Conservation (phyloP, 306 rosid genomes). For the Cucumis cinereus region DNA sequence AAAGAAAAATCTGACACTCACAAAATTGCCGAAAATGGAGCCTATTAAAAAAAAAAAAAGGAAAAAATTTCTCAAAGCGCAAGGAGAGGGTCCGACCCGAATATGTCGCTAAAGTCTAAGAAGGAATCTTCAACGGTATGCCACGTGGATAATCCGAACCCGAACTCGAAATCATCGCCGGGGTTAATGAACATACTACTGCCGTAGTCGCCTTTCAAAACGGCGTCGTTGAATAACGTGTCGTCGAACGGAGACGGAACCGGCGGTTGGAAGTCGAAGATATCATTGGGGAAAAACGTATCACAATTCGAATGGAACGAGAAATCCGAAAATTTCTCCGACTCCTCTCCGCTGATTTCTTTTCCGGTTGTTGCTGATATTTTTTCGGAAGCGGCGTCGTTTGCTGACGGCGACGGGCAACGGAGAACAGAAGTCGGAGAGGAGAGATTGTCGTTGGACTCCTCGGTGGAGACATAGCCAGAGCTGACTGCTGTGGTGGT, state of each 20-base stretch:
- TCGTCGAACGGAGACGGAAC: conserved; percentile 22
- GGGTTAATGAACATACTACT: conserved; percentile 16
- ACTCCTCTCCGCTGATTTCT: conserved; percentile 12
- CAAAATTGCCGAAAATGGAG: neutral
- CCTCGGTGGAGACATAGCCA: conserved; percentile 33
- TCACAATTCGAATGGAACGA: conserved; percentile 22
- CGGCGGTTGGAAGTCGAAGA: conserved; percentile 38
- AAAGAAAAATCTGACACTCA: neutral
- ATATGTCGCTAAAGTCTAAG: conserved; percentile 74
- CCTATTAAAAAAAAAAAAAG: neutral
- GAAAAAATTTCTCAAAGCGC: conserved; percentile 27
- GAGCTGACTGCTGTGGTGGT: neutral
- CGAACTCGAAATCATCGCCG: conserved; percentile 31
- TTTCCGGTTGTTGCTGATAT: neutral
- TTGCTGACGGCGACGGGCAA: conserved; percentile 21
- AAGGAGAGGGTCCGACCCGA: conserved; percentile 46
- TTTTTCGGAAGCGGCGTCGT: conserved; percentile 38
- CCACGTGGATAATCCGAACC: conserved; percentile 32
- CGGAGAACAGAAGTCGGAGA: conserved; percentile 76
- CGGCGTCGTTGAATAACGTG: neutral
- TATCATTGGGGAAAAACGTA: conserved; percentile 19
- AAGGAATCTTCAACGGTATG: conserved; percentile 37
- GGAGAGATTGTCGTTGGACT: conserved; percentile 24
- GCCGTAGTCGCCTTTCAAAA: conserved; percentile 2
- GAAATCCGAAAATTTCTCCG: conserved; percentile 25